Percentiles rank a stretch among this genome's conserved stretches.
Evolutionary conservation across 768 basidiomycete genomes (phyloP).

Genomic region (Cyathus striatus): DNA sequence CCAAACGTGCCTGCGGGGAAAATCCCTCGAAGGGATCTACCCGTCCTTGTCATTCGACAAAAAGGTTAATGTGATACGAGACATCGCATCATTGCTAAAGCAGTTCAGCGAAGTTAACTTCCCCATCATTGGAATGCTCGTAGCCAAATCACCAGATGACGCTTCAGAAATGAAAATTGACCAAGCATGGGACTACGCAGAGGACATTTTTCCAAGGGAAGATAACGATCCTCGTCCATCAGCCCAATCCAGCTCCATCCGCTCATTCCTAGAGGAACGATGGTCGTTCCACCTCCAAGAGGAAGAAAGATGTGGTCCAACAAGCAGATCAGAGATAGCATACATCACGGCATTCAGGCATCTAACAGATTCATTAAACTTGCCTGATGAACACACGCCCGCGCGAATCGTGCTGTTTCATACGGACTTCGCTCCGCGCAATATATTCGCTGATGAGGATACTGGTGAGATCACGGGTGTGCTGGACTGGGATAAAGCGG

Average conservation of each 20-base stretch:
- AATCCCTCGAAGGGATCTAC: background rate
- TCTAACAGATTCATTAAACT: background rate
- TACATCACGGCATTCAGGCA: background rate
- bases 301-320: background rate
- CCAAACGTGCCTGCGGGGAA: background rate
- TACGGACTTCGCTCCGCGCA: background rate
- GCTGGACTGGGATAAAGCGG: slow-evolving; percentile 1
- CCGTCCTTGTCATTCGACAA: background rate
- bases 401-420: slow-evolving; percentile 1
- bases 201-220: background rate
- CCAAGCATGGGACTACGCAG: slow-evolving; percentile 1
- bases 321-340: background rate
- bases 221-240: background rate
- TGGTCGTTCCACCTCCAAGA: background rate
- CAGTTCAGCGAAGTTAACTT: background rate
- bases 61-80: background rate
- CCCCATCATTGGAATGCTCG: background rate
- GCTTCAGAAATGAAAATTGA: background rate
- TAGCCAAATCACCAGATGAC: background rate
- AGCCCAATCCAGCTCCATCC: background rate
- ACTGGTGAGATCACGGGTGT: background rate
- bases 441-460: background rate
- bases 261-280: slow-evolving; percentile 1
- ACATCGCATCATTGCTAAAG: background rate
- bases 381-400: background rate